Evolutionary conservation across 805 yeast genomes (phyloP), one percentile per base, ranked within the genome.

Genomic region (Teunomyces stri): DNA sequence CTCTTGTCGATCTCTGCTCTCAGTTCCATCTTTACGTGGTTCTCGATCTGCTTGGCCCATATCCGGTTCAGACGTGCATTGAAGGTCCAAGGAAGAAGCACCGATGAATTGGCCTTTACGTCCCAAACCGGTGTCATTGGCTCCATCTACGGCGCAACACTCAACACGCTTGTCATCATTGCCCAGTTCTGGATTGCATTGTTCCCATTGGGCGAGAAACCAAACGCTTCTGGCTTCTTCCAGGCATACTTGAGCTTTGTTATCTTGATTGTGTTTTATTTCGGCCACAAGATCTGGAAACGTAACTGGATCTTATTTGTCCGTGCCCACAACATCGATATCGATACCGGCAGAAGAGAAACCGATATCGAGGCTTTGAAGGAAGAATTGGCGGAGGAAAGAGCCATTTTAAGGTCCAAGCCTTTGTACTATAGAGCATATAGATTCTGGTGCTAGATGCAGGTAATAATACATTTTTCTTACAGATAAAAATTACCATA

Each of bases 361-460:
- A 50, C 60, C 7, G 65, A 60, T 40, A 49, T 61, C 37, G 66
- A 62, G 43, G 59, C 63, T 4, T 52, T 61, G 44, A 52, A 51
- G 48, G 46, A 54, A 42, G 70, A 68, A 42, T 54, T 65, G 52
- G 66, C 51, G 6, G 70, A 68, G 42, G 70, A 65, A 50, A 57
- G 67, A 50, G 61, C 56, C 4, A 44, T 66, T 4, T 58, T 70
- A 49, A 49, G 55, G 4, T 42, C 64, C 21, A 69, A 68, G 47
- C 75, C 76, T 4, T 62, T 60, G 48, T 65, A 59, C 46, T 58
- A 59, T 51, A 66, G 71, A 52, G 45, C 64, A 11, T 72, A 69
- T 50, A 60, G 51, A 33, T 58, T 59, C 43, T 70, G 72, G 71
- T 70, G 76, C 50, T 70, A 52, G 43, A 10, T 11, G 7, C 38